Conservation (phyloP, 1,139 yeast genomes). For the Saccharomyces hybrid region DNA sequence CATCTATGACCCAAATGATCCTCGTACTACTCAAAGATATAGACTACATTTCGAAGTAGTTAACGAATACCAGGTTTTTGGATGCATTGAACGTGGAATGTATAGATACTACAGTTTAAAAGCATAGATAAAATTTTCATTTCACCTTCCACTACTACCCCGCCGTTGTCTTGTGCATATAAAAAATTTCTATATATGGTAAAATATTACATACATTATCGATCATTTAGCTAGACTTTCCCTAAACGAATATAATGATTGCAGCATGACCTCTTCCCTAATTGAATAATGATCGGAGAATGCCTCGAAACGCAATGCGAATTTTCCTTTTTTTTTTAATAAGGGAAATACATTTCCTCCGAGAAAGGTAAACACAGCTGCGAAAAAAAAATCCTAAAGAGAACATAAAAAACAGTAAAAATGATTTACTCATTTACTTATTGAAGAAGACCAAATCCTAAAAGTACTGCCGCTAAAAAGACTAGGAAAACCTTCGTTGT, state of each 20-base stretch:
- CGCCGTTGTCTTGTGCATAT: background rate
- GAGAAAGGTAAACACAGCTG: background rate
- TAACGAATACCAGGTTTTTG: conserved; percentile 49
- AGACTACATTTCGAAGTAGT: conserved; percentile 26
- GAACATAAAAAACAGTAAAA: background rate
- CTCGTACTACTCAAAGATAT: conserved; percentile 23
- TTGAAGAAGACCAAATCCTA: background rate
- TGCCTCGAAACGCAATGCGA: background rate
- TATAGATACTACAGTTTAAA: conserved; percentile 53
- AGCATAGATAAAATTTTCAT: conserved; percentile 22
- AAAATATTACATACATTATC: background rate
- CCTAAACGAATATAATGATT: background rate
- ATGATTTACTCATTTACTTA: background rate
- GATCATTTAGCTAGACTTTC: background rate
- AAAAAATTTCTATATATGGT: background rate
- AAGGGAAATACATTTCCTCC: background rate
- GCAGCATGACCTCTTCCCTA: background rate
- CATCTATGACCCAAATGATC: conserved; percentile 22
- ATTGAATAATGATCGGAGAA: background rate
- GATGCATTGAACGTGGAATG: conserved; percentile 64
- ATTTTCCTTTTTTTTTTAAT: background rate
- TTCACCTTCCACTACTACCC: background rate
- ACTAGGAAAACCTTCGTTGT: background rate
- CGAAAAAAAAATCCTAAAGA: background rate
- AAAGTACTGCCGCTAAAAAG: background rate